These are phyloP conservation scores for Nakazawaea ambrosiae DNA, from an alignment of 805 yeast species.

Conservation along the genomic window DNA sequence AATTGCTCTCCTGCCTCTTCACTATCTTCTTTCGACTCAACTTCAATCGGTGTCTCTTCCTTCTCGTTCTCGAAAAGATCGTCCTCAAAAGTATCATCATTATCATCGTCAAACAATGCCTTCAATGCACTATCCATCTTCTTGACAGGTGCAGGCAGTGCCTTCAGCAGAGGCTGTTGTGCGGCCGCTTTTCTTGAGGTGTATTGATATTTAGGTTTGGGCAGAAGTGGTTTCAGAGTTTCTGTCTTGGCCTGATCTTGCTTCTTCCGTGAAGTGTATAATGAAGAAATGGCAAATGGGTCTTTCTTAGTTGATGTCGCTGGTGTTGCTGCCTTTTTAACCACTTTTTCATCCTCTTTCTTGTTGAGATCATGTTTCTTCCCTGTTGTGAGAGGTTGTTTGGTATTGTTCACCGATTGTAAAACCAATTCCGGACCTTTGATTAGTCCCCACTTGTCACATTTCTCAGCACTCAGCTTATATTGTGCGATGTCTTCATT, in stretches of 20 bases:
- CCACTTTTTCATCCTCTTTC: not conserved
- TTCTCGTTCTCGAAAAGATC: not conserved
- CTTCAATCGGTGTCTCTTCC: not conserved
- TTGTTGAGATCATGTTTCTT: conserved; percentile 1
- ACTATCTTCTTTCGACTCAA: not conserved
- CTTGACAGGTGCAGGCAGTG: not conserved
- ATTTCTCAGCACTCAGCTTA: conserved; percentile 1
- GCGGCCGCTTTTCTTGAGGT: conserved; percentile 18
- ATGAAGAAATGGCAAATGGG: conserved; percentile 7
- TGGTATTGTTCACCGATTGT: not conserved
- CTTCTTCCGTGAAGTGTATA: conserved; percentile 9
- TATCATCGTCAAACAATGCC: conserved; percentile 10
- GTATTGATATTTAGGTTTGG: conserved; percentile 6
- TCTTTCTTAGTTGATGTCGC: conserved; percentile 3
- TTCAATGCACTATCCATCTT: conserved; percentile 10
- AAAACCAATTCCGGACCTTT: conserved; percentile 11
- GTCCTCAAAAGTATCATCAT: conserved; percentile 4
- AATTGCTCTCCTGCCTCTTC: not conserved
- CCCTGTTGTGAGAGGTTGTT: not conserved
- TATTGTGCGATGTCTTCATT: conserved; percentile 5
- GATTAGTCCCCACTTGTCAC: conserved; percentile 15
- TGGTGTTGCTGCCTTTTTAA: conserved; percentile 1
- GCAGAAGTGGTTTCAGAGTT: not conserved
- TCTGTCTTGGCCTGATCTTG: not conserved
- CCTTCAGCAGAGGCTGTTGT: conserved; percentile 5